Conservation (phyloP, 1,139 yeast genomes). For the Candida neerlandica region DNA sequence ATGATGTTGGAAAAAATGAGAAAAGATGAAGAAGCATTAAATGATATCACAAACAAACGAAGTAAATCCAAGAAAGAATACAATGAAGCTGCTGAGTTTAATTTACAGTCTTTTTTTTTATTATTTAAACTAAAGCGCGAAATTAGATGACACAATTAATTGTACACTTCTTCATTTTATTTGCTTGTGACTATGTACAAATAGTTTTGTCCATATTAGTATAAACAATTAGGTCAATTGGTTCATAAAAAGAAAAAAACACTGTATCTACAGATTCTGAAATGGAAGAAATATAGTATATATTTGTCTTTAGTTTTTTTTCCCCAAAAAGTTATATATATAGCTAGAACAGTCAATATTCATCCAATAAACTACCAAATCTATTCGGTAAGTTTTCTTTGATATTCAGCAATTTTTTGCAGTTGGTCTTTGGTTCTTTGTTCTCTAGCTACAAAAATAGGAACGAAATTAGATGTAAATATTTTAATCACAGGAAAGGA, state of each 20-base stretch:
- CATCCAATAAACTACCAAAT: background rate
- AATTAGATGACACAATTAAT: too few relatives aligned
- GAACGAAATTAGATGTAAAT: slow-evolving; percentile 61
- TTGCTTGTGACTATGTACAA: too few relatives aligned
- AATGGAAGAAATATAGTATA: slow-evolving; percentile 19
- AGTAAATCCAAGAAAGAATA: background rate
- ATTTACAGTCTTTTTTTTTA: too few relatives aligned
- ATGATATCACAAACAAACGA: background rate
- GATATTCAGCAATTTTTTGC: slow-evolving; percentile 7
- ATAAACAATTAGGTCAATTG: too few relatives aligned
- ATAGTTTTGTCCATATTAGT: too few relatives aligned
- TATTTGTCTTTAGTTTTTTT: background rate
- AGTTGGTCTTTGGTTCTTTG: slow-evolving; percentile 21
- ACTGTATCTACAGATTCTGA: slow-evolving; percentile 20
- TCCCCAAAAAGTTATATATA: background rate
- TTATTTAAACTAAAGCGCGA: too few relatives aligned
- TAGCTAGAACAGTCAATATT: background rate
- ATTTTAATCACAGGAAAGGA: slow-evolving; percentile 62
- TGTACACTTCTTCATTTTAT: too few relatives aligned
- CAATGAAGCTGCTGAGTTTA: slow-evolving; percentile 16
- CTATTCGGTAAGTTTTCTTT: slow-evolving; percentile 3
- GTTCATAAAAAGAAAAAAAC: too few relatives aligned
- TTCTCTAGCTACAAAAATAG: slow-evolving; percentile 46
- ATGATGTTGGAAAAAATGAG: slow-evolving; percentile 18
- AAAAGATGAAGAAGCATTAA: background rate